Evolutionary conservation across 495 filamentous ascomycete genomes (phyloP).

Genomic region (Neurospora intermedia): DNA sequence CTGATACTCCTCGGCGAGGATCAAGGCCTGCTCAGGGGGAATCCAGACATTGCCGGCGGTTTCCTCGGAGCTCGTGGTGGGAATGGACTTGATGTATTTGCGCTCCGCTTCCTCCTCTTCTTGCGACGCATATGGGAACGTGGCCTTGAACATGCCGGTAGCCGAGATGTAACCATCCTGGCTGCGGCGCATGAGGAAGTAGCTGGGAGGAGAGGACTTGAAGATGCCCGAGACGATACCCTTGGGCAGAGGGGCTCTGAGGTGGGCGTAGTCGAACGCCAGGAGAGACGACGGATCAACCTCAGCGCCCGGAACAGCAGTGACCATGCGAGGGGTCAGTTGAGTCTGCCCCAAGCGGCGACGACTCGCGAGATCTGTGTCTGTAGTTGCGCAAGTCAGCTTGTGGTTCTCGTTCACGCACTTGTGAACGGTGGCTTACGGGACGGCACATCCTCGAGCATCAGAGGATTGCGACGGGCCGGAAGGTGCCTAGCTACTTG

Average conservation of each 20-base stretch:
- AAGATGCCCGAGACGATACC: conserved; percentile 89
- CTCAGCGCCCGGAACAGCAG: conserved; percentile 47
- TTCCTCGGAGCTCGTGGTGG: conserved; percentile 75
- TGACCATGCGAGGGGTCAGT: conserved; percentile 65
- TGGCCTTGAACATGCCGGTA: conserved; percentile 99
- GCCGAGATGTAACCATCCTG: conserved; percentile 90
- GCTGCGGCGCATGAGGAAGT: conserved; percentile 96
- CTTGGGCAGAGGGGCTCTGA: conserved; percentile 81
- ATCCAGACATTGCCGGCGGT: conserved; percentile 98
- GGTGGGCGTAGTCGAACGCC: conserved; percentile 89
- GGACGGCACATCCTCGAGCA: conserved; percentile 61
- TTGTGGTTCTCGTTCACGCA: not conserved
- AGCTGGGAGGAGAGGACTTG: conserved; percentile 72
- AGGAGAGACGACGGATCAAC: conserved; percentile 62
- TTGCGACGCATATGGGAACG: conserved; percentile 82
- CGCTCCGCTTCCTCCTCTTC: conserved; percentile 82
- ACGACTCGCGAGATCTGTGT: conserved; percentile 70
- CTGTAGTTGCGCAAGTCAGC: conserved; percentile 33
- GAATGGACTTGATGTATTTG: conserved; percentile 69
- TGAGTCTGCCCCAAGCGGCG: conserved; percentile 88
- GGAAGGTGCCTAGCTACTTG: conserved; percentile 49
- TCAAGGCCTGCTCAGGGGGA: conserved; percentile 68
- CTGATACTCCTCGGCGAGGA: conserved; percentile 67
- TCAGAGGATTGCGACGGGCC: conserved; percentile 61
- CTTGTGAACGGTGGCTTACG: conserved; percentile 28